Base-by-base conservation (phyloP, 192 early-diverging fungal species). In the Gamsiella multidivaricata region DNA sequence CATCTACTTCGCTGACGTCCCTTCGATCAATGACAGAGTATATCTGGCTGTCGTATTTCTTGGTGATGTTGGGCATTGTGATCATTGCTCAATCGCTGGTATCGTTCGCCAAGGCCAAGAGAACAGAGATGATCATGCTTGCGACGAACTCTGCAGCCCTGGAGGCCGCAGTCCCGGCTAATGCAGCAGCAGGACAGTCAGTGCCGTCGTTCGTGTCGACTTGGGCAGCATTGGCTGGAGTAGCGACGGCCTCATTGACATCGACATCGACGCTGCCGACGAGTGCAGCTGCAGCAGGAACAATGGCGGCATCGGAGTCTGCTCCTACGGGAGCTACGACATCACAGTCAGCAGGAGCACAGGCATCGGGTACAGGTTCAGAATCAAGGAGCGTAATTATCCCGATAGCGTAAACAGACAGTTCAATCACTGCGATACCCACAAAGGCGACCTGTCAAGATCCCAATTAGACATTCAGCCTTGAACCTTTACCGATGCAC, bases 21-120 rank as follows among this genome's bases (percentile, higher is more conserved):
- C 29, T 63, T 20, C 61, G 34, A 45, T 65, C 34, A 34, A 31
- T 55, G 49, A 68, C 42, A 33, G 81, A 50, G 36, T 68, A 79
- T 49, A 68, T 73, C 2, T 65, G 60, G 63, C 42, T 81, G 28
- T 62, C 52, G 6, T 95, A 92, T 60, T 60, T 95, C 47, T 80
- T 96, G 37, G 87, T 94, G 82, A 69, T 92, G 15, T 65, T 94
- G n/a, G 95, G 94, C 11, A 88, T 87, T 39, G 88, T 89, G 43
- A 89, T 96, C 51, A 84, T 94, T 32, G 76, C 91, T 41, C 89
- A 90, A 43, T 82, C 91, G 3, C 71, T 93, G 29, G 88, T 88
- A 54, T 92, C 93, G 54, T 96, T 90, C 69, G 76, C 93, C 22
- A 86, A 86, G 22, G 92, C 91, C 28, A 88, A 89, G 81, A 80